phyloP scores from a whole-genome alignment of 192 early-diverging fungal species.

The Chytriomyces confervae region DNA sequence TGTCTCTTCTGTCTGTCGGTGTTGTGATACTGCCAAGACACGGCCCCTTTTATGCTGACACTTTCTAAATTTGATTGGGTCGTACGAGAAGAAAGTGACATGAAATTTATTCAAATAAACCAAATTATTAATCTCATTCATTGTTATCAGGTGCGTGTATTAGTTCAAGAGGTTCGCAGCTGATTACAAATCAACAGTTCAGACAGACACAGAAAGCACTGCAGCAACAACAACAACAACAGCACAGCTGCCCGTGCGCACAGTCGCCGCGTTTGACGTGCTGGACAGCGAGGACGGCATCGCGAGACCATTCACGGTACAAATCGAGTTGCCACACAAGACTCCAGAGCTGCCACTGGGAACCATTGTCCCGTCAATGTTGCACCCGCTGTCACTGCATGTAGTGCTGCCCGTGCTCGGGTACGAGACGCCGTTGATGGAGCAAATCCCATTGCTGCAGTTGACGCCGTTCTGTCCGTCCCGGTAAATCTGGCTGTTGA shows the following conservation, averaged over 20 bases:
- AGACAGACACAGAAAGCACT: not conserved
- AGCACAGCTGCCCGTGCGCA: not conserved
- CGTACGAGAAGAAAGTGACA: too few relatives aligned
- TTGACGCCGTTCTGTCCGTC: not conserved
- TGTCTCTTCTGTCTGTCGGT: too few relatives aligned
- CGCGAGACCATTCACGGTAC: not conserved
- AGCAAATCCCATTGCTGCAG: not conserved
- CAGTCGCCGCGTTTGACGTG: too few relatives aligned
- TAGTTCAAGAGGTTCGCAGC: too few relatives aligned
- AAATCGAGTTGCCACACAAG: not conserved
- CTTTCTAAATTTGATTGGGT: too few relatives aligned
- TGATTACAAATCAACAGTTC: too few relatives aligned
- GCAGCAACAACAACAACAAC: not conserved
- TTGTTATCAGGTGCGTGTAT: too few relatives aligned
- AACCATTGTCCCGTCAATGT: not conserved
- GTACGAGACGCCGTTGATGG: not conserved
- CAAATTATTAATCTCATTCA: too few relatives aligned
- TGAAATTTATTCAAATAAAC: too few relatives aligned
- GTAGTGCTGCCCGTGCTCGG: not conserved
- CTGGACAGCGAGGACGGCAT: too few relatives aligned
- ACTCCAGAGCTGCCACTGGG: not conserved
- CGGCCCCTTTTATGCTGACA: too few relatives aligned
- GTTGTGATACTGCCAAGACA: too few relatives aligned
- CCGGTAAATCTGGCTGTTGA: not conserved
- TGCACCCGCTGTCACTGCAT: not conserved